Evolutionary conservation across 1,139 yeast genomes (phyloP).

Genomic region (Suhomyces bolitotheri): DNA sequence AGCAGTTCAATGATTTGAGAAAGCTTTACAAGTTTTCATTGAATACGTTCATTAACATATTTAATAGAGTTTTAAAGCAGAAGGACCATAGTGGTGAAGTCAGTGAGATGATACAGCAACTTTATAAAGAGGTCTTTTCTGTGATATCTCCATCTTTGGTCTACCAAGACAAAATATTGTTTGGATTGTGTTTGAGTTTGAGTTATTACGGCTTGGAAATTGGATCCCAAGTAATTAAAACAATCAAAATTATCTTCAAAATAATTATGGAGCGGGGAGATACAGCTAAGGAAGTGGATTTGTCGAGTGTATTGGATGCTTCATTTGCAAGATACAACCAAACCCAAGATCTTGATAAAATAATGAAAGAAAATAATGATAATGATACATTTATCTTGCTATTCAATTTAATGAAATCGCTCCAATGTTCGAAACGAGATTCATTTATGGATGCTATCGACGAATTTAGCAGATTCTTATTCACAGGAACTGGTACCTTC

Average conservation of each 20-base stretch:
- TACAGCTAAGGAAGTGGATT: constrained; percentile 2
- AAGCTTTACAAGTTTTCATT: constrained; percentile 62
- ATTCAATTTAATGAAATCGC: constrained; percentile 15
- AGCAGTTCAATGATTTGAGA: constrained; percentile 42
- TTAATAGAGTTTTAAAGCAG: constrained; percentile 37
- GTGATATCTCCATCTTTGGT: constrained; percentile 51
- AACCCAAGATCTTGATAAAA: constrained; percentile 8
- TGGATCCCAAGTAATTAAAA: constrained; percentile 24
- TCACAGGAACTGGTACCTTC: constrained; percentile 26
- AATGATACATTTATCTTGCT: constrained; percentile 22
- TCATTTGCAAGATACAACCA: constrained; percentile 13
- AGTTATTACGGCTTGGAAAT: constrained; percentile 28
- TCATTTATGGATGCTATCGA: constrained; percentile 21
- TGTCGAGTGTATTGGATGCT: constrained; percentile 9
- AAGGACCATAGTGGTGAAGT: constrained; percentile 7
- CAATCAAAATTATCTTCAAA: constrained; percentile 16
- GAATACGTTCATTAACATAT: constrained; percentile 43
- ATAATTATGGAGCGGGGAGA: constrained; percentile 1
- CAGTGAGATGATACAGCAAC: constrained; percentile 15
- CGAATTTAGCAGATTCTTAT: constrained; percentile 22
- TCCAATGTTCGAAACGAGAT: constrained; percentile 14
- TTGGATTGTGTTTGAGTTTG: constrained; percentile 44
- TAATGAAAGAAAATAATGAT: constrained; percentile 17
- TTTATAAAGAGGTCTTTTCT: constrained; percentile 48
- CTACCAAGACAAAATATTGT: constrained; percentile 46